A percentile compares a stretch with the other conserved stretches of the same genome.
phyloP scores from a whole-genome alignment of 192 early-diverging fungal genomes.

The Spinellus fusiger region DNA sequence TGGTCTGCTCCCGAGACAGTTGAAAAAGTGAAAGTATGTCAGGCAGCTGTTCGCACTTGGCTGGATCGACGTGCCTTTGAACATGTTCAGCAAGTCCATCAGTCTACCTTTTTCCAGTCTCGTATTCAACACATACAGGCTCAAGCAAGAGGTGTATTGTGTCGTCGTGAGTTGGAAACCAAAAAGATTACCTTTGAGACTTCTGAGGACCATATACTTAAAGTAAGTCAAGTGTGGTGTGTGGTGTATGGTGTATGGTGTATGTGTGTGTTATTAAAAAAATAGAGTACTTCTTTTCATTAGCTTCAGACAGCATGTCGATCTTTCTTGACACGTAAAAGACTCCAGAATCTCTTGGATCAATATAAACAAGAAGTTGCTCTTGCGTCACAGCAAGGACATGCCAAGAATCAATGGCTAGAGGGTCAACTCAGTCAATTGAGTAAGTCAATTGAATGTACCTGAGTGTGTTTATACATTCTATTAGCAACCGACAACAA shows the following conservation, averaged over 20 bases:
- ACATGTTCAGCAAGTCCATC: slow-evolving; percentile 14
- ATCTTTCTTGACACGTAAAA: slow-evolving; percentile 57
- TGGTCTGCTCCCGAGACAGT: slow-evolving; percentile 2
- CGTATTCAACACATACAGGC: slow-evolving; percentile 41
- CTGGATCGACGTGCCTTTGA: slow-evolving; percentile 1
- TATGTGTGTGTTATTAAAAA: not conserved
- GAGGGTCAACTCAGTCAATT: not conserved
- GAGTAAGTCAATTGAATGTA: too few relatives aligned
- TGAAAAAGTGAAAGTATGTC: slow-evolving; percentile 7
- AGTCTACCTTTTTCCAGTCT: slow-evolving; percentile 7
- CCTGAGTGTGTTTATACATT: too few relatives aligned
- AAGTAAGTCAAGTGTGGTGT: too few relatives aligned
- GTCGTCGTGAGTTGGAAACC: slow-evolving; percentile 45
- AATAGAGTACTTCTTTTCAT: too few relatives aligned
- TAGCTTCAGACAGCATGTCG: slow-evolving; percentile 63
- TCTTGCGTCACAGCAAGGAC: not conserved
- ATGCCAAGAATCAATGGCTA: not conserved
- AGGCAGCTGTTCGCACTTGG: not conserved
- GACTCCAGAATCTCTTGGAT: slow-evolving; percentile 50
- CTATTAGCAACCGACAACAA: slow-evolving; percentile 49
- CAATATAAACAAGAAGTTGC: slow-evolving; percentile 54
- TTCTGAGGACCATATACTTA: slow-evolving; percentile 48
- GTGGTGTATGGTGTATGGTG: too few relatives aligned
- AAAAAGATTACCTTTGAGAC: slow-evolving; percentile 44
- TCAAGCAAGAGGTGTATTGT: slow-evolving; percentile 45